Evolutionary conservation across 1,139 yeast genomes (phyloP), one percentile per base, ranked within the genome.

Genomic region (Magnusiomyces fungicola): DNA sequence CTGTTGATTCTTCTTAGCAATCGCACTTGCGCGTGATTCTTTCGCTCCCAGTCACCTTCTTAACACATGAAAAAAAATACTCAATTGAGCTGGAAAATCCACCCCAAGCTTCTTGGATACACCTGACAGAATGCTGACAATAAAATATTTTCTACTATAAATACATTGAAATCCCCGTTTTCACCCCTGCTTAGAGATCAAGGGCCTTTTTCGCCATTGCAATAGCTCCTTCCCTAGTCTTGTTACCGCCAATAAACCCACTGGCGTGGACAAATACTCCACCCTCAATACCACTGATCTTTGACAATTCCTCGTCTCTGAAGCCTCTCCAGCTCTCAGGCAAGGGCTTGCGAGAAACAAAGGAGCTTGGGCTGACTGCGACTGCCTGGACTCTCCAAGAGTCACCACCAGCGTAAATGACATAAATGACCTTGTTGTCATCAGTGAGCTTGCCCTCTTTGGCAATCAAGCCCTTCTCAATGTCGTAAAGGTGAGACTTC

Each of bases 241-340:
- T 75, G 54, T 94, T 88, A 48, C 99, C 99, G 34, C 98, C 98
- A 64, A 92, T 92, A 69, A 92, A 92, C 0, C 99, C 98, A 43
- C 96, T 87, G 42, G 97, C 97, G 61, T 92, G 99, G 50, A 94
- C 80, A 65, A 92, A 92, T 30, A 90, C 80, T 64, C 96, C 86
- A 2, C 87, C 96, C 21, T 79, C 80, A 51, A 92, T 78, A 19
- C 95, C 96, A 36, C 89, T 72, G 58, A 76, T 70, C 56, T 81
- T 73, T 55, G 85, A 79, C 60, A 92, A 75, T 42, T 74, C 85
- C 32, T 84, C 90, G 64, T 92, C 98, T 63, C 98, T 80, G 47
- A 90, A 71, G 29, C 99, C 99, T 72, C 98, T 79, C 89, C 96
- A 86, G 33, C 80, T 75, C 66, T 85, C 94, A 23, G 96, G 97